Percentiles rank a stretch among this genome's conserved stretches.
Evolutionary conservation across 148 eudicot species (phyloP).

Genomic region (Arbutus unedo): DNA sequence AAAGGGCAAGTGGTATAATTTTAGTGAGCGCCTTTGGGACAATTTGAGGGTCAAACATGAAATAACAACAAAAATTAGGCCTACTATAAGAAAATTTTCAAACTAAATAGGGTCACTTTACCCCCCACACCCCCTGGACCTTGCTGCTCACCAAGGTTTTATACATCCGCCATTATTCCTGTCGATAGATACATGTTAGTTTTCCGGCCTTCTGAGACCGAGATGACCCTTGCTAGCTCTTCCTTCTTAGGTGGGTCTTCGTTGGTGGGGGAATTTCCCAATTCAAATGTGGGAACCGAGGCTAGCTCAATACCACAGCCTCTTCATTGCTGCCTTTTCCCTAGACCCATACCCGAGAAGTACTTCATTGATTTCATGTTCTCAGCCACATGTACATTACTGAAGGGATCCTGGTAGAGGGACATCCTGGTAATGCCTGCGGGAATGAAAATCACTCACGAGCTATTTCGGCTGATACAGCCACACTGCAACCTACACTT

Average conservation of each 20-base stretch:
- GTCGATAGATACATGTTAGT: not conserved
- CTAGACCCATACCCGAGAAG: too few species aligned
- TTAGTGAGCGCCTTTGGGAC: not conserved
- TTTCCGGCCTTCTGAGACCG: not conserved
- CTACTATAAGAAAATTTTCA: not conserved
- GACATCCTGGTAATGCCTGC: not conserved
- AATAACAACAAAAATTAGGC: not conserved
- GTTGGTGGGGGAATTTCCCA: too few species aligned
- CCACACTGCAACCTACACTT: not conserved
- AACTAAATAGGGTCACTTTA: not conserved
- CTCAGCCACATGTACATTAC: too few species aligned
- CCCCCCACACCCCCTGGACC: not conserved
- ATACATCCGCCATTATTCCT: not conserved
- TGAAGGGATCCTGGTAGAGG: too few species aligned
- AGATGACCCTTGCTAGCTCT: not conserved
- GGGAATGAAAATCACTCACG: not conserved
- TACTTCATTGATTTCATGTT: too few species aligned
- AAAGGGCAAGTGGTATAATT: not conserved
- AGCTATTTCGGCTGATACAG: not conserved
- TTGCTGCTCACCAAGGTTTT: not conserved
- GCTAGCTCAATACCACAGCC: too few species aligned
- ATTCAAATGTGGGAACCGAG: too few species aligned
- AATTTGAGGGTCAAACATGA: not conserved
- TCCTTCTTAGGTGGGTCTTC: too few species aligned
- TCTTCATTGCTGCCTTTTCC: too few species aligned